Evolutionary conservation across 176 grass and related monocot genomes (phyloP).

Genomic region (Musa itinerans): DNA sequence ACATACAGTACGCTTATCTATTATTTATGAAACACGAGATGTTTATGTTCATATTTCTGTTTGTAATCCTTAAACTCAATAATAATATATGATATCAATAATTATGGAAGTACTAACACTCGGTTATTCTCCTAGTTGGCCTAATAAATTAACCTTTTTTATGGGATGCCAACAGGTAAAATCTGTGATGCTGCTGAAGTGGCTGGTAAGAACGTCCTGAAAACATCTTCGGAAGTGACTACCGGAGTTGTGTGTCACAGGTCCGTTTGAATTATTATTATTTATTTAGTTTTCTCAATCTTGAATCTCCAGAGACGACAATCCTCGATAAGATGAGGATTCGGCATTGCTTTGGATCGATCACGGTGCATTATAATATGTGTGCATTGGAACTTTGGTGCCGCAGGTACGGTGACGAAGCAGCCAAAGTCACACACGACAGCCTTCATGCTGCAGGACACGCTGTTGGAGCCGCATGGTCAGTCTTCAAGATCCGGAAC

Average conservation of each 20-base stretch:
- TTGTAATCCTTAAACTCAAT: too few species aligned
- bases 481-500: conserved; percentile 90
- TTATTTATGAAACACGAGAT: too few species aligned
- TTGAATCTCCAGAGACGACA: neutral
- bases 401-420: conserved; percentile 74
- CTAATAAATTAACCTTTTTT: neutral
- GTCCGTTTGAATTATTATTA: conserved; percentile 16
- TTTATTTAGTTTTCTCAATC: neutral
- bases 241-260: conserved; percentile 82
- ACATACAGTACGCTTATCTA: too few species aligned
- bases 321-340: neutral
- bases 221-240: conserved; percentile 71
- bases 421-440: conserved; percentile 56
- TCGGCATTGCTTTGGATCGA: too few species aligned
- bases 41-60: too few species aligned
- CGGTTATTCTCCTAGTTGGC: neutral
- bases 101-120: too few species aligned
- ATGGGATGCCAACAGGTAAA: conserved; percentile 40
- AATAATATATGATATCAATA: too few species aligned
- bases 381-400: neutral
- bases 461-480: conserved; percentile 76
- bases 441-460: conserved; percentile 74
- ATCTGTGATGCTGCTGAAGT: conserved; percentile 86
- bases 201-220: conserved; percentile 87
- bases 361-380: too few species aligned